These are phyloP conservation scores for Apiotrichum veenhuisii DNA, from an alignment of 1,284 basidiomycete genomes.

Conservation along the genomic window DNA sequence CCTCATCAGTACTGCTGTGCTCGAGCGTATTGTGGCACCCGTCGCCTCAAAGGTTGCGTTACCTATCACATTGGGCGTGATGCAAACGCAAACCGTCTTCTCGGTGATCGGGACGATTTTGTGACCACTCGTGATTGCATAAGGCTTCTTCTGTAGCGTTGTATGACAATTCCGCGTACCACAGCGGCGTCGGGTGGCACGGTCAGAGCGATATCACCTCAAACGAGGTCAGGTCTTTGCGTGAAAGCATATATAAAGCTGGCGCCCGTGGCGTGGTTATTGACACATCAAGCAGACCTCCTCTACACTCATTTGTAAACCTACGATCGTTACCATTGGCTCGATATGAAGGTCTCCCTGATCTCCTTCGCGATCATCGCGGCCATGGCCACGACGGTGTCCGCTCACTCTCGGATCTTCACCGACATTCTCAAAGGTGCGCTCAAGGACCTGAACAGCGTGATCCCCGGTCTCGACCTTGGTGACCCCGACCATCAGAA, in stretches of 20 bases:
- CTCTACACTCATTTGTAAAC: constrained; percentile 2
- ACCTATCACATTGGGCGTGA: too few relatives aligned
- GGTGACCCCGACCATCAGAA: not conserved
- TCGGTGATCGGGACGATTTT: too few relatives aligned
- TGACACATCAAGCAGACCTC: not conserved
- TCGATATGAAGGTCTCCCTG: constrained; percentile 11
- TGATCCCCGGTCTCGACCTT: not conserved
- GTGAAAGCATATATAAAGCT: not conserved
- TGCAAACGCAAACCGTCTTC: too few relatives aligned
- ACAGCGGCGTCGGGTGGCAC: too few relatives aligned
- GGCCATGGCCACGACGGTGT: constrained; percentile 4
- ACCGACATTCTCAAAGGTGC: not conserved
- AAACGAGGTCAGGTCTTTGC: too few relatives aligned
- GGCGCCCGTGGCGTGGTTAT: not conserved
- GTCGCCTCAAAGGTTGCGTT: too few relatives aligned
- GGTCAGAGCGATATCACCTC: too few relatives aligned
- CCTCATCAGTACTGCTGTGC: too few relatives aligned
- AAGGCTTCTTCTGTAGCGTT: too few relatives aligned
- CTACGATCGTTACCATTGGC: not conserved
- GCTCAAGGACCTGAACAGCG: not conserved
- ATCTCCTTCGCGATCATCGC: constrained; percentile 2
- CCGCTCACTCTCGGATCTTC: constrained; percentile 12
- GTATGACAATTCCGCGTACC: too few relatives aligned
- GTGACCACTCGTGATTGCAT: too few relatives aligned
- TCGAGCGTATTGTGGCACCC: too few relatives aligned